phyloP scores from a whole-genome alignment of 805 yeast genomes.

The Teunomyces panamensis region DNA sequence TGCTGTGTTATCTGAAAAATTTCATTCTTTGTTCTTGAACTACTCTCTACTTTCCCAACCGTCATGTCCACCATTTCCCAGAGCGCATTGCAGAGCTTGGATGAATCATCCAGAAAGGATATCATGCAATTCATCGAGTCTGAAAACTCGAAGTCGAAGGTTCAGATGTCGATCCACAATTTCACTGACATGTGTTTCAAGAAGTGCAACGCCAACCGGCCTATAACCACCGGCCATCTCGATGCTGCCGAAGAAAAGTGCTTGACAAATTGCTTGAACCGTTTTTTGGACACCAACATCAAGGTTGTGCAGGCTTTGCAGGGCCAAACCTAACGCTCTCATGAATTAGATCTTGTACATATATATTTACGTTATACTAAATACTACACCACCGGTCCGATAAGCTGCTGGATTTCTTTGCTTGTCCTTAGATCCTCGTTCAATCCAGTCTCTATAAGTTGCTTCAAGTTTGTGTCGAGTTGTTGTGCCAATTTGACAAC shows the following conservation, averaged over 20 bases:
- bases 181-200: conserved; percentile 91
- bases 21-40: background rate
- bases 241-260: conserved; percentile 65
- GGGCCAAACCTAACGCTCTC: conserved; percentile 11
- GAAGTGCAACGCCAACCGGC: conserved; percentile 60
- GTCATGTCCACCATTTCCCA: conserved; percentile 36
- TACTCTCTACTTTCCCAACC: background rate
- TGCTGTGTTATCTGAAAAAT: background rate
- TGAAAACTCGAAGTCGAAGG: conserved; percentile 83
- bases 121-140: conserved; percentile 72
- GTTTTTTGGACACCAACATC: conserved; percentile 85
- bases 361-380: background rate
- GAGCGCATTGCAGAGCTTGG: conserved; percentile 41
- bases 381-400: too few relatives aligned
- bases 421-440: background rate
- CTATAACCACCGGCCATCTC: conserved; percentile 48
- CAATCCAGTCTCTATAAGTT: background rate
- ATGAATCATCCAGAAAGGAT: conserved; percentile 70
- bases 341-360: conserved; percentile 1
- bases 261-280: conserved; percentile 74
- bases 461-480: background rate
- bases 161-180: conserved; percentile 80
- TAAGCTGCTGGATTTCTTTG: background rate
- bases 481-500: background rate
- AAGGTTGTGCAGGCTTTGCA: conserved; percentile 65